Base-by-base conservation (phyloP, 768 basidiomycete species). In the Tylopilus plumbeoviolaceoides region DNA sequence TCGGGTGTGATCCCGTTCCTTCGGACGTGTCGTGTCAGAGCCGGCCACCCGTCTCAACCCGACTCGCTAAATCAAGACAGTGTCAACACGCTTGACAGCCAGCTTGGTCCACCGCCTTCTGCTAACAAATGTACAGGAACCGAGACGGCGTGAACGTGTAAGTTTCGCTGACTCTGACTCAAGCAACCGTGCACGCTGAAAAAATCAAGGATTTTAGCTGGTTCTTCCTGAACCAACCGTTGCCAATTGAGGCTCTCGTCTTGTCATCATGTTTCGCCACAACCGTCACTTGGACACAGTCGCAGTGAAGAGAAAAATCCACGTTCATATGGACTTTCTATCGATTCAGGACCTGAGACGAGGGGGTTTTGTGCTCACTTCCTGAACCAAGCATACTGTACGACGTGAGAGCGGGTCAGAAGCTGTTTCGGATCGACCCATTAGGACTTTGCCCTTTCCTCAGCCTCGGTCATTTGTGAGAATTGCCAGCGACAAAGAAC, bases 301-400 rank as follows among this genome's bases (percentile, higher is more conserved):
- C 40, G 30, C 5, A 5, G 23, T 10, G 28, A 15, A 31, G 33
- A 12, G 15, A 33, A 11, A 18, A 36, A 47, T 46, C 48, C 58
- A 48, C 50, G 54, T 42, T 59, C 58, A 60, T 56, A 48, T 47
- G 44, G 59, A 35, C 23, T 33, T 47, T 44, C 35, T 35, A 47
- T 55, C 30, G 39, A 49, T n/a, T 47, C 44, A 23, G 35, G n/a
- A 14, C 35, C n/a, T 33, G 48, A 50, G 10, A 48, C n/a, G 40
- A 17, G 25, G 30, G n/a, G 7, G 38, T 18, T 15, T 21, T 31
- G 39, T 36, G 27, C 25, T 42, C 2, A 21, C 44, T n/a, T 36
- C 35, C 33, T 45, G 21, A 31, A 11, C 4, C 56, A 36, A 41
- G 36, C n/a, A 17, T 30, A 15, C 20, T 7, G 15, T 15, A n/a